phyloP scores from a whole-genome alignment of 2,329 filamentous ascomycete species.

The Thielaviopsis ethacetica region DNA sequence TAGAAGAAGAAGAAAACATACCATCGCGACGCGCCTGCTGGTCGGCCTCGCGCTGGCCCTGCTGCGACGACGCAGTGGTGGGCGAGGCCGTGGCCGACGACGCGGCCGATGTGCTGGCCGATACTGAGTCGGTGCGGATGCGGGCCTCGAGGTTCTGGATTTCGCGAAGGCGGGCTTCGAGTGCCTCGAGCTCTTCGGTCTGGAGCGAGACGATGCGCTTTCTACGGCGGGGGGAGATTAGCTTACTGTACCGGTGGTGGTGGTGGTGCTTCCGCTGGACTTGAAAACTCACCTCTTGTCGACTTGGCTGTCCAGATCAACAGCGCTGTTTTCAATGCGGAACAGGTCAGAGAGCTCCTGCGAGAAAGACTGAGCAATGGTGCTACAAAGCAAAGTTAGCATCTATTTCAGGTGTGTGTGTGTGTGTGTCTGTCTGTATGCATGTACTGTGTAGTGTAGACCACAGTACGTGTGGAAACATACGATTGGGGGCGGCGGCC shows the following conservation, averaged over 20 bases:
- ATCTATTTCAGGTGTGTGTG: neutral
- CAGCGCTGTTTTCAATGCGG: conserved; percentile 64
- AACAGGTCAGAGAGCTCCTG: conserved; percentile 77
- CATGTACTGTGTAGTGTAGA: neutral
- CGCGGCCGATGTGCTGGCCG: neutral
- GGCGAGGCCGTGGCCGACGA: conserved; percentile 7
- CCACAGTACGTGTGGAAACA: too few species aligned
- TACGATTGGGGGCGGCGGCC: conserved; percentile 70
- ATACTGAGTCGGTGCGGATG: conserved; percentile 29
- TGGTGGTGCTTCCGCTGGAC: neutral
- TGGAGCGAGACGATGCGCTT: conserved; percentile 64
- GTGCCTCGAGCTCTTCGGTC: conserved; percentile 64
- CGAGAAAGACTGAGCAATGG: conserved; percentile 76
- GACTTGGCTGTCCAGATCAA: conserved; percentile 57
- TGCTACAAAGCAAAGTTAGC: conserved; percentile 33
- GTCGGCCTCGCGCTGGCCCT: conserved; percentile 12
- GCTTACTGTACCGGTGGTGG: neutral
- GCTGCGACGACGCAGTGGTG: conserved; percentile 4
- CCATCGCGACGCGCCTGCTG: conserved; percentile 13
- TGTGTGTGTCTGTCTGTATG: too few species aligned
- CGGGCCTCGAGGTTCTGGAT: conserved; percentile 75
- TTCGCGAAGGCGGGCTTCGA: conserved; percentile 69
- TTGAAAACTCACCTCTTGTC: conserved; percentile 55
- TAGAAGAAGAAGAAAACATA: conserved; percentile 10
- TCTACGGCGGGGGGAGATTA: conserved; percentile 29